phyloP scores from a whole-genome alignment of 768 basidiomycete genomes.

The Mycena vitilis region DNA sequence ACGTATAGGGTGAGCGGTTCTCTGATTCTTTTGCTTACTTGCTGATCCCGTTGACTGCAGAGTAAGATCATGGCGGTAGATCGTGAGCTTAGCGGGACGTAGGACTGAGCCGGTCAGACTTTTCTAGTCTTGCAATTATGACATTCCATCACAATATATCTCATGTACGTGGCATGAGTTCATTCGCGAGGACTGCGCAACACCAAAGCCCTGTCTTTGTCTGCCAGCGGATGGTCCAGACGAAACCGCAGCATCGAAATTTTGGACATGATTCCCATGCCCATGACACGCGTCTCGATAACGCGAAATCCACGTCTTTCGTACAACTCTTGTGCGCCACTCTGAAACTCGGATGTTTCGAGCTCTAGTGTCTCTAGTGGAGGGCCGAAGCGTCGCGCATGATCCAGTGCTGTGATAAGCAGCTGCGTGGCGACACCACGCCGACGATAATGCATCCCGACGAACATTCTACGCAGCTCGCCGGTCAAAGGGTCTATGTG shows the following conservation, averaged over 20 bases:
- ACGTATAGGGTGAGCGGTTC: no score
- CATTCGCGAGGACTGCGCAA: no score
- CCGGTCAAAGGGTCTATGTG: slow-evolving; percentile 19
- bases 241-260: background rate
- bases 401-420: slow-evolving; percentile 29
- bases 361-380: background rate
- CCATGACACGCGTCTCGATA: background rate
- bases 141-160: no score
- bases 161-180: no score
- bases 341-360: slow-evolving; percentile 17
- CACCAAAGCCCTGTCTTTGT: no score
- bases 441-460: slow-evolving; percentile 38
- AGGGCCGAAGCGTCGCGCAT: slow-evolving; percentile 24
- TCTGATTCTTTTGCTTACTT: no score
- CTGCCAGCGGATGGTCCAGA: no score
- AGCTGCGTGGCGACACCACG: slow-evolving; percentile 38
- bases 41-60: no score
- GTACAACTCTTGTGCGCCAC: slow-evolving; percentile 1
- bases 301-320: slow-evolving; percentile 8
- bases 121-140: no score
- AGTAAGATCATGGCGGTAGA: no score
- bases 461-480: slow-evolving; percentile 44
- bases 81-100: no score
- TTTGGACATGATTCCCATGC: background rate
- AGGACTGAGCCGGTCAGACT: no score